A percentile compares a stretch with the other conserved stretches of the same genome.
phyloP scores from a whole-genome alignment of 768 basidiomycete species.

The Calvatia gigantea region DNA sequence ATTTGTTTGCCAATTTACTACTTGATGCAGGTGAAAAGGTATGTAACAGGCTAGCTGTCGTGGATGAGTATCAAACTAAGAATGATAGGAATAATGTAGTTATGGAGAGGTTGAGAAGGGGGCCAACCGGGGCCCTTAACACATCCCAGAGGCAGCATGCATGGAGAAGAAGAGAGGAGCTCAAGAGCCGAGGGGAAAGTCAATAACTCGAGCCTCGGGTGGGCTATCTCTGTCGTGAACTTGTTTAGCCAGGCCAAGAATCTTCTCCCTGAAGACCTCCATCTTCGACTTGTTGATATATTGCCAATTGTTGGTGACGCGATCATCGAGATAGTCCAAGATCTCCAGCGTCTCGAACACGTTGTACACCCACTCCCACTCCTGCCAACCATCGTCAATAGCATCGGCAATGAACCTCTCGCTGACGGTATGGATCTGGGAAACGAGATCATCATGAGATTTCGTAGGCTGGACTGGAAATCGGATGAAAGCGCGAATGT shows the following conservation, averaged over 20 bases:
- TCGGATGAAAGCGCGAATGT: conserved; percentile 11
- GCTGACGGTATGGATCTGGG: conserved; percentile 1
- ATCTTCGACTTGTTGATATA: conserved; percentile 11
- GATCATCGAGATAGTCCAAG: conserved; percentile 10
- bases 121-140: conserved; percentile 4
- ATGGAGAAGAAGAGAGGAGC: background rate
- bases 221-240: conserved; percentile 1
- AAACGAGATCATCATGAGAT: conserved; percentile 1
- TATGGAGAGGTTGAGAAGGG: background rate
- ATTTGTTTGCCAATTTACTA: conserved; percentile 1
- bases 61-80: background rate
- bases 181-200: conserved; percentile 6
- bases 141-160: background rate
- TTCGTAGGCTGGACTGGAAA: conserved; percentile 1
- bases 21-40: background rate
- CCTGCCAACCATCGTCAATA: conserved; percentile 11
- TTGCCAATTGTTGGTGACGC: conserved; percentile 10
- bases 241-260: conserved; percentile 4
- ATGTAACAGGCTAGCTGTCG: conserved; percentile 8
- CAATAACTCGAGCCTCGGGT: conserved; percentile 9
- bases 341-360: conserved; percentile 11
- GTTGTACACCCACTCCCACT: conserved; percentile 13
- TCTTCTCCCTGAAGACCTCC: conserved; percentile 10
- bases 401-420: conserved; percentile 6
- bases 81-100: conserved; percentile 11